phyloP scores from a whole-genome alignment of 2,329 filamentous ascomycete species.

The Calcarisporium arbuscula region DNA sequence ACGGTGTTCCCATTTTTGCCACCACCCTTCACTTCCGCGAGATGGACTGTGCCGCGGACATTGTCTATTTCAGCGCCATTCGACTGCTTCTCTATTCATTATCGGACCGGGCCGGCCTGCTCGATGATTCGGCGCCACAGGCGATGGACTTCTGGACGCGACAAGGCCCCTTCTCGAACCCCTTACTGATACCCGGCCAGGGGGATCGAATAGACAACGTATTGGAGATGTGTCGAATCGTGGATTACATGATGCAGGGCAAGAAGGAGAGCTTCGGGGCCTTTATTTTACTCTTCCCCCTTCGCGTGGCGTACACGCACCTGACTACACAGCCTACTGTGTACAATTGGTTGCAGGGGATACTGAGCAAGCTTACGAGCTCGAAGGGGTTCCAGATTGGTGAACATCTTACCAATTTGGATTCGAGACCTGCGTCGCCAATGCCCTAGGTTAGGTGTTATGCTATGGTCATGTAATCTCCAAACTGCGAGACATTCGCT shows the following conservation, averaged over 20 bases:
- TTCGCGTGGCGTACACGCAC: constrained; percentile 5
- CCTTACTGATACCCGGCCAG: constrained; percentile 4
- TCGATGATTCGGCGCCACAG: constrained; percentile 1
- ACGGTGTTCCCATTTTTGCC: constrained; percentile 5
- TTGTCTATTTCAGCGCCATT: constrained; percentile 7
- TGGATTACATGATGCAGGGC: constrained; percentile 7
- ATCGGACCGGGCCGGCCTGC: constrained; percentile 2
- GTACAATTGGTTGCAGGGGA: constrained; percentile 5
- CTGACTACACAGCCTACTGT: constrained; percentile 3
- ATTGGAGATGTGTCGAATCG: constrained; percentile 8
- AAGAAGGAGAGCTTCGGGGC: constrained; percentile 8
- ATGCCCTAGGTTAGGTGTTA: too few relatives aligned
- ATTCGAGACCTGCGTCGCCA: too few relatives aligned
- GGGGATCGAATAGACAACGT: constrained; percentile 3
- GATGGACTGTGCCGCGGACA: constrained; percentile 7
- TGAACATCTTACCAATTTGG: too few relatives aligned
- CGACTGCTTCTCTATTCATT: constrained; percentile 4
- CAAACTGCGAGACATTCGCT: too few relatives aligned
- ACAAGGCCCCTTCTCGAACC: constrained; percentile 7
- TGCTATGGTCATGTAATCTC: too few relatives aligned
- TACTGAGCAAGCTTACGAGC: constrained; percentile 6
- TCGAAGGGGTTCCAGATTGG: constrained; percentile 5
- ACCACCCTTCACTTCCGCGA: constrained; percentile 7
- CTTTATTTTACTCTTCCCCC: constrained; percentile 6
- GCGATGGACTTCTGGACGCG: constrained; percentile 4